Evolutionary conservation across 352 stramenopile species (phyloP), one percentile per base, ranked within the genome.

Genomic region (Globisporangium mamillatum): DNA sequence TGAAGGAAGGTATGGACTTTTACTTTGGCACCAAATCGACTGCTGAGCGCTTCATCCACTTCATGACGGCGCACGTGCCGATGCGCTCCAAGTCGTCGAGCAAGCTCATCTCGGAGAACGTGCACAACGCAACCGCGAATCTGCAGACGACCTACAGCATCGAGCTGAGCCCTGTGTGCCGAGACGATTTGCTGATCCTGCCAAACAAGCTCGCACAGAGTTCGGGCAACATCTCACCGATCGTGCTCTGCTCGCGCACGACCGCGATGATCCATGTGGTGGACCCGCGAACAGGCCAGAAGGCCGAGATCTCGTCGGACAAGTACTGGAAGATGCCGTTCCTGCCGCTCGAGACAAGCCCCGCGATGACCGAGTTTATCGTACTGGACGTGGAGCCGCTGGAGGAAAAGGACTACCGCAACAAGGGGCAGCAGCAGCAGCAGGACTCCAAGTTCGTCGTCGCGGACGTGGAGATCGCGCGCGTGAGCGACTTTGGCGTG

Each of bases 1-100:
- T 85, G 32, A 89, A 90, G 61, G 88, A 93, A 58, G 84, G 86
- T 16, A 86, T 94, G 71, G 88, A 94, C 66, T 93, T 94, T 64
- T 93, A 90, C 75, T 93, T 92, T 67, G 75, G 67, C 61, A 71
- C 75, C 25, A 90, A 90, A 38, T 80, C 77, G 2, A 70, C 68
- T 0, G 84, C 76, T 18, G 81, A 90, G 63, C 73, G 76, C 22
- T 91, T 95, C 65, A 66, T 90, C 27, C 69, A 88, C 55, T 93
- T 95, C 53, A 54, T 92, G 22, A 64, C 69, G 7, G 69, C 76
- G 6, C 80, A 85, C 57, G 86, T 91, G 25, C 86, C 88, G 18
- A 84, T 93, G 74, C 75, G 80, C n/a, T 78, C 75, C 64, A 93
- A 91, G 70, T 72, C 72, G 10, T 88, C 88, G 32, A 86, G 72